Evolutionary conservation across 176 grass and related monocot species (phyloP), one percentile per base, ranked within the genome.

Genomic region (Aegilops umbellulata): DNA sequence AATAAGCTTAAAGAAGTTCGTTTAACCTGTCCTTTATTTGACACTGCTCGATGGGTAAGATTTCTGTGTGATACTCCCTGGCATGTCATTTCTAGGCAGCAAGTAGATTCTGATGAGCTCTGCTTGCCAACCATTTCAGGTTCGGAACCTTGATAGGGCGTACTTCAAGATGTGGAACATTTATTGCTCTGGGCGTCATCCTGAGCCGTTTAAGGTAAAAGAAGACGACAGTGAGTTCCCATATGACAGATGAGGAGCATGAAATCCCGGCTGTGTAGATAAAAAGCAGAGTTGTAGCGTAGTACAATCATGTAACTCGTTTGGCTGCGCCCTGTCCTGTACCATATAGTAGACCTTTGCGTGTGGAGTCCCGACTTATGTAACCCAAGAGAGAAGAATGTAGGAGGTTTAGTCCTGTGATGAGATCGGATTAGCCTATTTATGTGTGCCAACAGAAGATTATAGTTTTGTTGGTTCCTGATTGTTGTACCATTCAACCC

Each of bases 1-100:
- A 65, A 64, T 44, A 80, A 80, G 77, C 77, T 80, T 80, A 80
- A 80, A 64, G 60, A 80, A 76, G 46, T 55, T 30, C 74, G 74
- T 76, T 30, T 76, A 32, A 76, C 74, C 0, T 57, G 74, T 55
- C 74, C 74, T 55, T 76, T 76, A 49, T 76, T 76, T 76, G 46
- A 76, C 30, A 76, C 74, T 4, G 44, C 74, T 55, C 74, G 74
- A 76, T 76, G 74, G 74, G 74, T 76, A 76, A 20, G 42, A 53
- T 53, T 76, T 16, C 0, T 53, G 44, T 19, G 73, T 53, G 3
- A 51, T 75, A 51, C 6, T 27, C 15, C 13, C 14, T 2, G 38
- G 13, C 24, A 74, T 74, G 39, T 46, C 42, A 16, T 41, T 26
- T 46, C 4, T 76, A 55, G 16, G 46, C 26, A 76, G 9, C 31